Percentiles rank a stretch among this genome's conserved stretches.
phyloP scores from a whole-genome alignment of 352 stramenopile species.

The Phytopythium aichiense region DNA sequence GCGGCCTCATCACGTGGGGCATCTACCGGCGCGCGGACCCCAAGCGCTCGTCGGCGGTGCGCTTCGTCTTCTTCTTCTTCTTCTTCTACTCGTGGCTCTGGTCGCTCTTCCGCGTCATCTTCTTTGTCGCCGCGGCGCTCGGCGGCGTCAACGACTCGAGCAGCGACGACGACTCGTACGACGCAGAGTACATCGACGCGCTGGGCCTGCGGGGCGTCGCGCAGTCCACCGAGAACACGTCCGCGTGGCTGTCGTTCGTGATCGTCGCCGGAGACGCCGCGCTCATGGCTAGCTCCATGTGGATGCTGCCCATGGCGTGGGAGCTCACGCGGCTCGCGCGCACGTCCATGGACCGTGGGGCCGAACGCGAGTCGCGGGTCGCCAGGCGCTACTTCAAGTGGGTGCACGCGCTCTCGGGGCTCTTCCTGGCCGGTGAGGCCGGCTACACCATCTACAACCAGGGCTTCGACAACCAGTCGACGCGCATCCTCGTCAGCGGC shows the following conservation, averaged over 20 bases:
- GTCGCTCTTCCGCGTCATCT: conserved; percentile 46
- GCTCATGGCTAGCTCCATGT: conserved; percentile 37
- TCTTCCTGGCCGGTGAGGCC: conserved; percentile 35
- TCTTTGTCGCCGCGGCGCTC: conserved; percentile 38
- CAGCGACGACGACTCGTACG: conserved; percentile 9
- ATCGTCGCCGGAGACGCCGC: conserved; percentile 35
- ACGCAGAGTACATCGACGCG: conserved; percentile 30
- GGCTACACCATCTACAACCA: conserved; percentile 34
- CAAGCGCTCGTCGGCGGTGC: conserved; percentile 34
- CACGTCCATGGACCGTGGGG: conserved; percentile 36
- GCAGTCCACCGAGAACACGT: conserved; percentile 30
- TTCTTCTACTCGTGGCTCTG: conserved; percentile 62
- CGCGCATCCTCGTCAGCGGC: conserved; percentile 34
- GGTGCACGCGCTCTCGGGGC: conserved; percentile 24
- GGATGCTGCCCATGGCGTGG: conserved; percentile 44
- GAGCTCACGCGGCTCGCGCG: conserved; percentile 38
- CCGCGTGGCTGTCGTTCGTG: conserved; percentile 34
- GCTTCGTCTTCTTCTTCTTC: conserved; percentile 51
- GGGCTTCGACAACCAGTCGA: conserved; percentile 28
- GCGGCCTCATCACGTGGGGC: conserved; percentile 26
- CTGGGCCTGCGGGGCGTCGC: conserved; percentile 35
- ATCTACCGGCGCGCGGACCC: conserved; percentile 32
- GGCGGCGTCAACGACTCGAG: conserved; percentile 6
- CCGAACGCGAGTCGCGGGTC: conserved; percentile 14
- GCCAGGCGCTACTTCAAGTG: conserved; percentile 29